Evolutionary conservation across 495 filamentous ascomycete species (phyloP).

Genomic region (Neurospora terricola): DNA sequence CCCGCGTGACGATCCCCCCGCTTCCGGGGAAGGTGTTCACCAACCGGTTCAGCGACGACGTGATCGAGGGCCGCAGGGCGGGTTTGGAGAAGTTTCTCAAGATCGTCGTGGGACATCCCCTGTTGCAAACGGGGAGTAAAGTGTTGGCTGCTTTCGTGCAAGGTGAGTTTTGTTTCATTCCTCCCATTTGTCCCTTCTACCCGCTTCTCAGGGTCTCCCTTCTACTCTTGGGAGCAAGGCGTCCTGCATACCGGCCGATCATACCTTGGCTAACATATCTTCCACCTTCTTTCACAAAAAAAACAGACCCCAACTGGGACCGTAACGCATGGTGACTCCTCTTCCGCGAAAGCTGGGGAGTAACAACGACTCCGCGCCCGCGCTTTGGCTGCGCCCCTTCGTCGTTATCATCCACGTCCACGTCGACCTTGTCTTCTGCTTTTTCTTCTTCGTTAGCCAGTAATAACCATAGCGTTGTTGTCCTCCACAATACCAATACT

Average conservation of each 20-base stretch:
- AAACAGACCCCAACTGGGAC: constrained; percentile 65
- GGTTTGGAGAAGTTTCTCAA: constrained; percentile 92
- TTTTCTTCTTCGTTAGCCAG: background rate
- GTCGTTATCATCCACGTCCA: constrained; percentile 6
- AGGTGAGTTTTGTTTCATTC: constrained; percentile 45
- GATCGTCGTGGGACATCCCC: constrained; percentile 93
- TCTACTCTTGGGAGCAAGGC: too few relatives aligned
- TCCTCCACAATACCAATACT: background rate
- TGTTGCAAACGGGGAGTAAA: constrained; percentile 96
- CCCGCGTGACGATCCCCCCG: constrained; percentile 89
- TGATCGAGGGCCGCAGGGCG: constrained; percentile 89
- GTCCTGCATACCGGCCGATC: too few relatives aligned
- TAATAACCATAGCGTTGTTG: background rate
- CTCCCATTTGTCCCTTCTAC: background rate
- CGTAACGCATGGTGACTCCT: constrained; percentile 60
- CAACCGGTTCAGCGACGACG: constrained; percentile 95
- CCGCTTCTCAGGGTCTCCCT: too few relatives aligned
- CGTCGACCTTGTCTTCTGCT: background rate
- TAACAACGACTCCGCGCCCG: constrained; percentile 13
- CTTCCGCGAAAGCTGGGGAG: background rate
- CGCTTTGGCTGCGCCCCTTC: constrained; percentile 12
- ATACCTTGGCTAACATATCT: background rate
- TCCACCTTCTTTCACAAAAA: background rate
- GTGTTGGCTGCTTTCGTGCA: constrained; percentile 93
- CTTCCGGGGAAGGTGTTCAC: constrained; percentile 96